phyloP scores from a whole-genome alignment of 306 rosid species.

The Rosa multiflora region DNA sequence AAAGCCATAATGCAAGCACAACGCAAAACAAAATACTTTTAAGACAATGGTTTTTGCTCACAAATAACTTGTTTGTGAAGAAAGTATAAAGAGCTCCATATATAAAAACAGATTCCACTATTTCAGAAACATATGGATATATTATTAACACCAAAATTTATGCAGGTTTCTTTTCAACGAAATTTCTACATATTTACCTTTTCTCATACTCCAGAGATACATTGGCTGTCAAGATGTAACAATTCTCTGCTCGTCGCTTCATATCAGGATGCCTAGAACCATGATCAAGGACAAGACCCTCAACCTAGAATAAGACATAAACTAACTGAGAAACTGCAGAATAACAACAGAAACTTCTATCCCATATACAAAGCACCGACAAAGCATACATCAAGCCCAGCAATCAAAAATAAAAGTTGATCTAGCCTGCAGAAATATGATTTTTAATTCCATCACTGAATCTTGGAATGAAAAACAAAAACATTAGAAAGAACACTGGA shows the following conservation, averaged over 20 bases:
- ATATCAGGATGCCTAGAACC: constrained; percentile 99
- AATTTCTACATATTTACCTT: constrained; percentile 48
- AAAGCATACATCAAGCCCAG: background rate
- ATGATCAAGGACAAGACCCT: constrained; percentile 99
- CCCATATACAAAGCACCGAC: background rate
- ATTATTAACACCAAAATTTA: background rate
- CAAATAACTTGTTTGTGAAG: background rate
- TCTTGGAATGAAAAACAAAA: background rate
- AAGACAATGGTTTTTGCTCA: background rate
- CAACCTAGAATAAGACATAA: constrained; percentile 53
- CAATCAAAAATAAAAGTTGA: background rate
- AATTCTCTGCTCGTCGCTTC: constrained; percentile 94
- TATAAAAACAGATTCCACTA: background rate
- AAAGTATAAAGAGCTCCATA: background rate
- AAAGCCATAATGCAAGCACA: background rate
- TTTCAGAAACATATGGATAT: background rate
- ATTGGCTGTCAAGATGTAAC: constrained; percentile 78
- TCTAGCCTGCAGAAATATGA: background rate
- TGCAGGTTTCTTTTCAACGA: background rate
- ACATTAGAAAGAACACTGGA: background rate
- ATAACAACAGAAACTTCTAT: background rate
- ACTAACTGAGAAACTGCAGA: constrained; percentile 15
- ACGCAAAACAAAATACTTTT: background rate
- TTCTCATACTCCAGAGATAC: constrained; percentile 94
- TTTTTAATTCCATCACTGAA: background rate